These are phyloP conservation scores for Usnea hakonensis DNA, from an alignment of 495 filamentous ascomycete genomes.

Conservation along the genomic window DNA sequence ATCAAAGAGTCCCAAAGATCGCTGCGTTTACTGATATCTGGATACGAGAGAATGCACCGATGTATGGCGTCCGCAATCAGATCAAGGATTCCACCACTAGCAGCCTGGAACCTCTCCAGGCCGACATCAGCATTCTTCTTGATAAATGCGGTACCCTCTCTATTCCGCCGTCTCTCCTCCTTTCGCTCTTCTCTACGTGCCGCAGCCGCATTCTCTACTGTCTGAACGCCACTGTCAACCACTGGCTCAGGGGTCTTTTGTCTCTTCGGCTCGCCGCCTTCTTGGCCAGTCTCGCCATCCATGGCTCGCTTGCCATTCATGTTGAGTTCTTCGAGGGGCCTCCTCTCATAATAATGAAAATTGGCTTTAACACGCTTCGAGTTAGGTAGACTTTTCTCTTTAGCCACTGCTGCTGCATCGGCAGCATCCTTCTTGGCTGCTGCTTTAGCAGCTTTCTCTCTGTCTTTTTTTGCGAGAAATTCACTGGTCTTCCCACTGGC, in stretches of 20 bases:
- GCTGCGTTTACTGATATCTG: slow-evolving; percentile 68
- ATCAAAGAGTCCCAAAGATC: slow-evolving; percentile 85
- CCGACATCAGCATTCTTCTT: slow-evolving; percentile 78
- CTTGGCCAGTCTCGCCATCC: slow-evolving; percentile 35
- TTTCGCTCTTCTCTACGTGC: slow-evolving; percentile 32
- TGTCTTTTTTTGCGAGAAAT: slow-evolving; percentile 83
- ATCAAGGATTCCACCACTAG: slow-evolving; percentile 64
- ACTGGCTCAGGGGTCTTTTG: slow-evolving; percentile 33
- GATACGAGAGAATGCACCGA: slow-evolving; percentile 66
- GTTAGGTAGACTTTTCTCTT: slow-evolving; percentile 63
- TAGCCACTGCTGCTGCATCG: slow-evolving; percentile 28
- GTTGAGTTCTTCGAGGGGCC: slow-evolving; percentile 52
- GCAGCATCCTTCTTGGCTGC: slow-evolving; percentile 44
- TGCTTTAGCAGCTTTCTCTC: slow-evolving; percentile 72
- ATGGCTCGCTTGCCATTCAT: slow-evolving; percentile 25
- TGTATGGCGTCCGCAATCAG: slow-evolving; percentile 76
- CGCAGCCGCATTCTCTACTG: slow-evolving; percentile 23
- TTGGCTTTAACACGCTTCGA: slow-evolving; percentile 64
- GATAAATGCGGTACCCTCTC: slow-evolving; percentile 35
- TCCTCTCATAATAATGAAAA: slow-evolving; percentile 77
- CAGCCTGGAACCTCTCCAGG: slow-evolving; percentile 76
- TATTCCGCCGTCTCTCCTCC: slow-evolving; percentile 34
- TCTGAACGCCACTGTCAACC: slow-evolving; percentile 9
- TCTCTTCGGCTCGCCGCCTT: slow-evolving; percentile 35
- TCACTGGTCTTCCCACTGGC: slow-evolving; percentile 85